Evolutionary conservation across 495 filamentous ascomycete genomes (phyloP).

Genomic region (Talaromyces stipitatus): DNA sequence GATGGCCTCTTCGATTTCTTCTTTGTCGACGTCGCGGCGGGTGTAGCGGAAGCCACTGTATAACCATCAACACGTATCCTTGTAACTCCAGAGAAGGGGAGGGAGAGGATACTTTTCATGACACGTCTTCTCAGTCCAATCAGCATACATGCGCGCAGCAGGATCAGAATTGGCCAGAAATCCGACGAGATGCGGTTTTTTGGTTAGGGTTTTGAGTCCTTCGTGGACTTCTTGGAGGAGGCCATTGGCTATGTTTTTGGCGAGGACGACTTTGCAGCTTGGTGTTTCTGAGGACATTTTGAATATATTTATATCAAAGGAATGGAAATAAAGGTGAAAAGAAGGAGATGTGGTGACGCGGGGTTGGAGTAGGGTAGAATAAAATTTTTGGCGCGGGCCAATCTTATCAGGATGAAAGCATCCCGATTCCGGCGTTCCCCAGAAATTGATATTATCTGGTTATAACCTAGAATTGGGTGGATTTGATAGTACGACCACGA

Average conservation of each 20-base stretch:
- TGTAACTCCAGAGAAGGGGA: neutral
- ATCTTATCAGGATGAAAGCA: constrained; percentile 3
- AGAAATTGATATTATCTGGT: neutral
- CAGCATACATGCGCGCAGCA: constrained; percentile 84
- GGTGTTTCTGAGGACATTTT: constrained; percentile 31
- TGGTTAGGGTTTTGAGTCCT: constrained; percentile 59
- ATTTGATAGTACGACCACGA: neutral
- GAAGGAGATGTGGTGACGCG: neutral
- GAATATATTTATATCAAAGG: neutral
- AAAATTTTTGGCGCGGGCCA: constrained; percentile 4
- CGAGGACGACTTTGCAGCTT: constrained; percentile 80
- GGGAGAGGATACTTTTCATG: constrained; percentile 65
- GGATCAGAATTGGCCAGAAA: constrained; percentile 91
- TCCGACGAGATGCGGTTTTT: constrained; percentile 72
- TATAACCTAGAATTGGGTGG: too few species aligned
- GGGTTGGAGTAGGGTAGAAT: neutral
- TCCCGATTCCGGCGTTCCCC: constrained; percentile 1
- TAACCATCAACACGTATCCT: neutral
- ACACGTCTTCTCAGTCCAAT: constrained; percentile 96
- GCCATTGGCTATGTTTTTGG: constrained; percentile 72
- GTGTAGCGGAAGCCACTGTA: constrained; percentile 81
- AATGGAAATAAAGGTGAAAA: neutral
- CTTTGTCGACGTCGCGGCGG: constrained; percentile 72
- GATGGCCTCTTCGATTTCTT: constrained; percentile 80
- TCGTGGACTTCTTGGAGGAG: constrained; percentile 71